Evolutionary conservation across 2,329 filamentous ascomycete genomes (phyloP), one percentile per base, ranked within the genome.

Genomic region (Xylariaceae sp.): DNA sequence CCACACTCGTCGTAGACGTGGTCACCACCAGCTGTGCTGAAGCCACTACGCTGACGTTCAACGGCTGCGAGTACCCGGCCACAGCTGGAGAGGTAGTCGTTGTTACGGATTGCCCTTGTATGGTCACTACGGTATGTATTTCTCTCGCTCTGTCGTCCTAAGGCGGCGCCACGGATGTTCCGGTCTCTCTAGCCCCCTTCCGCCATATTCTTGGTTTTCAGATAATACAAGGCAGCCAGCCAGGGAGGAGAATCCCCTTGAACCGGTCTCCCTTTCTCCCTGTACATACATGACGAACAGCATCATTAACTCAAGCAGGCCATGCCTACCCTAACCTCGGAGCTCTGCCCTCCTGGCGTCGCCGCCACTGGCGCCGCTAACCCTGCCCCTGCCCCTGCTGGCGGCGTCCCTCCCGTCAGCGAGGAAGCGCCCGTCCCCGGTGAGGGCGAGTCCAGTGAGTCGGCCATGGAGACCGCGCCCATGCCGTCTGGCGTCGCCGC

Each of bases 31-130:
- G 54, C 51, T 75, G 71, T 62, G 57, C 64, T 4, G 55, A 68
- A 60, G 69, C 76, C 29, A 78, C 76, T 26, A 68, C 66, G 49
- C 52, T 80, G 50, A 73, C 67, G 49, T 64, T 74, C 60, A 70
- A 70, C 55, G 62, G 63, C 56, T 68, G 72, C 59, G 65, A 65
- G 37, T 81, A 76, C 67, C 71, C 73, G 36, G 69, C 79, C 52
- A 74, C 71, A 39, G 65, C 70, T 58, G 69, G 78, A 46, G 63
- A 75, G 52, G 73, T 72, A 41, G 62, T 80, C 49, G 79, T 73
- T 54, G 71, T 83, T 42, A 69, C 66, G 29, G 64, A 76, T 58
- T 78, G 74, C 62, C 72, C 73, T 43, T 77, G 73, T 66, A 75
- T 73, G 34, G 47, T 64, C 31, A 55, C 58, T 19, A 59, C 49